phyloP scores from a whole-genome alignment of 1,284 basidiomycete species.

The Boletus holoroseus region DNA sequence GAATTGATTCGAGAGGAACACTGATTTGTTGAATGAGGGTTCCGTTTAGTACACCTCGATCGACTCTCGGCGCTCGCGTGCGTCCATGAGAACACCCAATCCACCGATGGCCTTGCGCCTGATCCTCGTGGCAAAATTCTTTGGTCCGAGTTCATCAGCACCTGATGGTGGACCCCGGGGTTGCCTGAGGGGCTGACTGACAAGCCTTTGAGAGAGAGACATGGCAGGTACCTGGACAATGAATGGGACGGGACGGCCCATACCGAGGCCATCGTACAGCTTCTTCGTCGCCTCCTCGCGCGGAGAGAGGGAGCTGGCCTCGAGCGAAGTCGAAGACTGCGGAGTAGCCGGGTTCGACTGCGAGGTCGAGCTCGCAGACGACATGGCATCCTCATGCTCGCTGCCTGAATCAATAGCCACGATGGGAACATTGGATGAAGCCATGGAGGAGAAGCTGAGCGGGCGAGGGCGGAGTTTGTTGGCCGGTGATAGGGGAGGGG shows the following conservation, averaged over 20 bases:
- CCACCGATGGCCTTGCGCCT: slow-evolving; percentile 76
- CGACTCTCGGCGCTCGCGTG: slow-evolving; percentile 64
- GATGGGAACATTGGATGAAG: slow-evolving; percentile 44
- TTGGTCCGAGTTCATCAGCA: slow-evolving; percentile 78
- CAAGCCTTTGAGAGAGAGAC: slow-evolving; percentile 15
- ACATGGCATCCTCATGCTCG: slow-evolving; percentile 53
- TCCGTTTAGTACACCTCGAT: slow-evolving; percentile 50
- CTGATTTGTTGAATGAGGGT: slow-evolving; percentile 5
- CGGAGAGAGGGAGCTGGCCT: slow-evolving; percentile 55
- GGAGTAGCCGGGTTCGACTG: slow-evolving; percentile 69
- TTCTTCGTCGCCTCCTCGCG: slow-evolving; percentile 78
- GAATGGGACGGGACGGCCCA: slow-evolving; percentile 49
- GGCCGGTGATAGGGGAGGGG: slow-evolving; percentile 40
- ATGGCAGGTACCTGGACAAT: slow-evolving; percentile 14
- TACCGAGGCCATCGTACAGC: slow-evolving; percentile 75
- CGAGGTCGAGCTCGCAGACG: slow-evolving; percentile 46
- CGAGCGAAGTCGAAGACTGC: slow-evolving; percentile 59
- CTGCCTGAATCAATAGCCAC: slow-evolving; percentile 58
- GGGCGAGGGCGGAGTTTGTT: slow-evolving; percentile 62
- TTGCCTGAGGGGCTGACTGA: slow-evolving; percentile 70
- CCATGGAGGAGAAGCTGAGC: slow-evolving; percentile 54
- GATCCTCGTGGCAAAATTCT: slow-evolving; percentile 83
- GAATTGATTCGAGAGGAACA: slow-evolving; percentile 10
- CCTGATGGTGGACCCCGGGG: slow-evolving; percentile 82
- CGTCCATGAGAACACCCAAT: slow-evolving; percentile 65